Base-by-base conservation (phyloP, 768 basidiomycete species). In the Tephrocybe sp. region DNA sequence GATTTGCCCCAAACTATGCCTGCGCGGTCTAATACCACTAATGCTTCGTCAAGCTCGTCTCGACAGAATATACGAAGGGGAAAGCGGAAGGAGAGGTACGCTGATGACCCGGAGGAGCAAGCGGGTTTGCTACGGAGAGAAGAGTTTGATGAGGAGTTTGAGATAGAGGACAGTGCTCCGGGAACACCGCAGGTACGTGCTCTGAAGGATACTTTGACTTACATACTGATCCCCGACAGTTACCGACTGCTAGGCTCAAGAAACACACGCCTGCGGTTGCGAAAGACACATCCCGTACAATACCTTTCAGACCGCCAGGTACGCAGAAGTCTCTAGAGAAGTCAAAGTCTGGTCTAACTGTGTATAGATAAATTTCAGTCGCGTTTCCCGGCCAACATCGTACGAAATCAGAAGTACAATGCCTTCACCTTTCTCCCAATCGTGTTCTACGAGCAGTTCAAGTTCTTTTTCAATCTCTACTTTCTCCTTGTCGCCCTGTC, bases 391-490 rank as follows among this genome's bases (percentile, higher is more conserved):
- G 80, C 94, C 25, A 99, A 99, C 70, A 86, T 88, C 42, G 91
- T 97, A 50, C 86, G 91, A 60, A 99, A 99, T 62, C 96, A 98
- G 70, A 99, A 99, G 74, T 98, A 98, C 78, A 96, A 95, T 65
- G 77, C 90, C 48, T 81, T 92, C 72, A 93, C 91, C n/a, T 99
- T 99, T 76, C 80, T 99, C 9, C 97, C 97, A 3, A 82, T 98
- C 58, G 95, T 98, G 39, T 84, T 98, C 67, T 98, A 98, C 68
- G 95, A 98, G 68, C 96, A 98, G 67, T 99, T 98, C 86, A 98
- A 98, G 70, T 98, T 96, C 78, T 99, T 99, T 76, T 98, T 97
- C 84, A 99, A 98, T 66, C 79, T 98, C 6, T 99, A 98, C 69
- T 99, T 99, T 65, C 82, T 98, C 10, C 85, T 98, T 20, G 97